These are phyloP conservation scores for Aspergillus candidus DNA, from an alignment of 2,329 filamentous ascomycete species.

Conservation along the genomic window DNA sequence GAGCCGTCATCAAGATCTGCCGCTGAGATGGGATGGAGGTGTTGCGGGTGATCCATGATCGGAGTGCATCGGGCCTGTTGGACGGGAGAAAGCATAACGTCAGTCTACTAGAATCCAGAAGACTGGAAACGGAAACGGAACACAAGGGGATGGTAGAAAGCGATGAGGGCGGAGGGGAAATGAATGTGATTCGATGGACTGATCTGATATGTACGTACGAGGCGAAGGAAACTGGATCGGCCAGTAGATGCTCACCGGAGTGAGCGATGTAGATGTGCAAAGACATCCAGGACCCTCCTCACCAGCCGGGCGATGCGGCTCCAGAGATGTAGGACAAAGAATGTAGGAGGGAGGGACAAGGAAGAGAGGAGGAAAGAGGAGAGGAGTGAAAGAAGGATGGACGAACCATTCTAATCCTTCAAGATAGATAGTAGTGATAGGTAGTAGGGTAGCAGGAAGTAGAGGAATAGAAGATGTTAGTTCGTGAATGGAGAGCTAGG, in stretches of 20 bases:
- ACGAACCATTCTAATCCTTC: too few relatives aligned
- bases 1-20: slow-evolving; percentile 79
- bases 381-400: too few relatives aligned
- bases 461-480: slow-evolving; percentile 11
- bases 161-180: slow-evolving; percentile 4
- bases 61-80: slow-evolving; percentile 72
- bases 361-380: slow-evolving; percentile 2
- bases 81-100: slow-evolving; percentile 11
- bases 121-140: background rate
- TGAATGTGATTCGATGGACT: background rate
- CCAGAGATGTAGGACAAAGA: slow-evolving; percentile 12
- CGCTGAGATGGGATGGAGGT: slow-evolving; percentile 67
- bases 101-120: slow-evolving; percentile 12
- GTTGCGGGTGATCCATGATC: slow-evolving; percentile 69
- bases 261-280: slow-evolving; percentile 88
- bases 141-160: background rate
- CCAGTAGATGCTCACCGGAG: slow-evolving; percentile 77
- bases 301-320: slow-evolving; percentile 24
- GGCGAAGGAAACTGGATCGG: slow-evolving; percentile 68
- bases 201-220: slow-evolving; percentile 50
- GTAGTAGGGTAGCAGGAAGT: too few relatives aligned
- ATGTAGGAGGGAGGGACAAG: slow-evolving; percentile 17
- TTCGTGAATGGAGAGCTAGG: slow-evolving; percentile 13
- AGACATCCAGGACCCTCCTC: slow-evolving; percentile 60
- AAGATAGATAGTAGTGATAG: too few relatives aligned